Conservation (phyloP, 805 yeast species). For the Ogataea ramenticola region DNA sequence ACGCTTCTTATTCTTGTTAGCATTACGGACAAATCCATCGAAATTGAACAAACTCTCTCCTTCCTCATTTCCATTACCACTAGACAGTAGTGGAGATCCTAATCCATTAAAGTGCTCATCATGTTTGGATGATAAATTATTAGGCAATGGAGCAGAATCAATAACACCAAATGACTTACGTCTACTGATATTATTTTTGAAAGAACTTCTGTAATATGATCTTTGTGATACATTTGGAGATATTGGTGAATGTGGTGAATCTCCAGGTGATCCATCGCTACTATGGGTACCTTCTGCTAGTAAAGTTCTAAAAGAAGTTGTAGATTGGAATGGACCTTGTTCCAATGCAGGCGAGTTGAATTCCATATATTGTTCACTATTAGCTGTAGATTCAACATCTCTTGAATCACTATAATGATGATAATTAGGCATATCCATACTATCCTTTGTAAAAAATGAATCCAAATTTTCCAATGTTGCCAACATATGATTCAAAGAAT, state of each 20-base stretch:
- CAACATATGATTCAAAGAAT: slow-evolving; percentile 83
- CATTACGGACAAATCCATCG: slow-evolving; percentile 32
- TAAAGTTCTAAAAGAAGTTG: slow-evolving; percentile 68
- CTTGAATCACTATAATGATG: slow-evolving; percentile 47
- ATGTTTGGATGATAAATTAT: neutral
- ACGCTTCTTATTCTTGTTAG: slow-evolving; percentile 28
- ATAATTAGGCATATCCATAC: slow-evolving; percentile 18
- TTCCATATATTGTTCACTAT: slow-evolving; percentile 16
- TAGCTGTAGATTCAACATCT: slow-evolving; percentile 50
- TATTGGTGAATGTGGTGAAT: slow-evolving; percentile 9
- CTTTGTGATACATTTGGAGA: slow-evolving; percentile 3
- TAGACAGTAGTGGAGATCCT: slow-evolving; percentile 12
- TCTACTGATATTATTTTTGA: slow-evolving; percentile 5
- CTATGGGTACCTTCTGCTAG: slow-evolving; percentile 44
- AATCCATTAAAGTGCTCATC: slow-evolving; percentile 8
- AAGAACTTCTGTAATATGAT: slow-evolving; percentile 7
- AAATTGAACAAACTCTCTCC: slow-evolving; percentile 38
- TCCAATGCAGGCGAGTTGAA: slow-evolving; percentile 23
- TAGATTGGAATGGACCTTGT: slow-evolving; percentile 34
- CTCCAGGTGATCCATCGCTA: slow-evolving; percentile 4
- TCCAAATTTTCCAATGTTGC: slow-evolving; percentile 87
- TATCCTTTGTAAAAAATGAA: slow-evolving; percentile 73
- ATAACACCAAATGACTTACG: slow-evolving; percentile 3
- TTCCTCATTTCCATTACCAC: slow-evolving; percentile 15
- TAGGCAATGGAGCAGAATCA: slow-evolving; percentile 1